Evolutionary conservation across 805 yeast genomes (phyloP).

Genomic region (Suhomyces faveliae): DNA sequence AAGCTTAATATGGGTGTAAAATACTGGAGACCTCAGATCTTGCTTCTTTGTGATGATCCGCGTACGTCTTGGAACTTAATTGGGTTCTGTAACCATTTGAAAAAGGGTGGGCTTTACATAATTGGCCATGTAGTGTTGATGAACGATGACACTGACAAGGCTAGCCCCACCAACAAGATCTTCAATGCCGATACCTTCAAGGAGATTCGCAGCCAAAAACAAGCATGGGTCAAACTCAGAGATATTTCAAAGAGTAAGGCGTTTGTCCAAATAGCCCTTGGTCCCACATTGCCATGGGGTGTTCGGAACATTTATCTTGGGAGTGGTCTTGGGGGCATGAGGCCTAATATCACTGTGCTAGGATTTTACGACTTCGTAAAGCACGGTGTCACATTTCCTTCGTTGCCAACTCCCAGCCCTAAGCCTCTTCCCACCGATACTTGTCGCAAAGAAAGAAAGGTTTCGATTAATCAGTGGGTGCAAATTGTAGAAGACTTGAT

Average conservation of each 20-base stretch:
- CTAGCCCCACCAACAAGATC: conserved; percentile 31
- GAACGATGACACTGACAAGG: conserved; percentile 31
- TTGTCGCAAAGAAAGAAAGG: conserved; percentile 67
- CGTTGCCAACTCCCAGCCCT: conserved; percentile 8
- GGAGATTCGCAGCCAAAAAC: conserved; percentile 69
- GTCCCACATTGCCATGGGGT: conserved; percentile 91
- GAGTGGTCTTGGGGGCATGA: conserved; percentile 98
- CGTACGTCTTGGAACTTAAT: conserved; percentile 89
- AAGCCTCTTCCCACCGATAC: conserved; percentile 69
- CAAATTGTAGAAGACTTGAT: conserved; percentile 87
- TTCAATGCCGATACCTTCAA: conserved; percentile 47
- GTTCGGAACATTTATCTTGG: conserved; percentile 89
- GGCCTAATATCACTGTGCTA: conserved; percentile 88
- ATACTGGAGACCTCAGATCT: conserved; percentile 96
- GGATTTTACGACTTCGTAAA: conserved; percentile 76
- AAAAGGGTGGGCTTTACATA: conserved; percentile 92
- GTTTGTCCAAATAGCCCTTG: conserved; percentile 87
- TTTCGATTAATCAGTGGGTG: conserved; percentile 83
- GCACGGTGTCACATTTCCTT: conserved; percentile 35
- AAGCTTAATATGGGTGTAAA: conserved; percentile 88
- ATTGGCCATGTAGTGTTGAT: conserved; percentile 87
- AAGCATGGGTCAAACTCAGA: conserved; percentile 81
- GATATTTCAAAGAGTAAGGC: conserved; percentile 82
- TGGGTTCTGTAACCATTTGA: conserved; percentile 88
- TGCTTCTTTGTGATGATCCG: conserved; percentile 87